phyloP scores from a whole-genome alignment of 2,329 filamentous ascomycete species.

The Verticillium longisporum region DNA sequence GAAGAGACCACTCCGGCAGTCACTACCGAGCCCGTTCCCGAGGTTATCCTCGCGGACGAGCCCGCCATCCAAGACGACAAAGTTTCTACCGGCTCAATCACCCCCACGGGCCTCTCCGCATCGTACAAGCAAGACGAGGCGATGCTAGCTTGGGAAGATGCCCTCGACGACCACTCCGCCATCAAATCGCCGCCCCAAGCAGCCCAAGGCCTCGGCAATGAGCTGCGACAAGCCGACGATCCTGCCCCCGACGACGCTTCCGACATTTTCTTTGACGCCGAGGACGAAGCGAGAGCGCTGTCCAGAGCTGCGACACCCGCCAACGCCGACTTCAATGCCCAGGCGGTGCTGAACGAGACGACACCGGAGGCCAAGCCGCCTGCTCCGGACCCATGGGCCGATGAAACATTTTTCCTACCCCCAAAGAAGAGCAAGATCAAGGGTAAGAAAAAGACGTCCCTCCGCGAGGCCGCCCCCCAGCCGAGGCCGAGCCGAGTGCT shows the following conservation, averaged over 20 bases:
- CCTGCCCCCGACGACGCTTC: not conserved
- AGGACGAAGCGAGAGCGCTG: not conserved
- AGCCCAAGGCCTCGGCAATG: not conserved
- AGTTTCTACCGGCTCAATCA: not conserved
- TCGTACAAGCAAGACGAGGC: not conserved
- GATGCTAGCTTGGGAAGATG: not conserved
- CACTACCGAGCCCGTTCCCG: not conserved
- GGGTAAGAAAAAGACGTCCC: not conserved
- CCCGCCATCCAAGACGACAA: not conserved
- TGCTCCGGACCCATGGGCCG: not conserved
- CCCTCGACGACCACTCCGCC: not conserved
- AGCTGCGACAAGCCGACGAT: not conserved
- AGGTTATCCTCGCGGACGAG: not conserved
- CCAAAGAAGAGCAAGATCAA: slow-evolving; percentile 2
- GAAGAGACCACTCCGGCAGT: slow-evolving; percentile 2
- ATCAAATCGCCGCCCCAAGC: not conserved
- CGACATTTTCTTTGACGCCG: slow-evolving; percentile 1
- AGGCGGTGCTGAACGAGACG: not conserved
- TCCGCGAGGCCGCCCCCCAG: slow-evolving; percentile 1
- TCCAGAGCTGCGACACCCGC: not conserved
- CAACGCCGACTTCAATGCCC: not conserved
- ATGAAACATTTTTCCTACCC: not conserved
- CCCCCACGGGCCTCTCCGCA: not conserved
- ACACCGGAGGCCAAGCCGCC: not conserved
- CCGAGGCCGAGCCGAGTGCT: not conserved